Evolutionary conservation across 2,329 filamentous ascomycete species (phyloP).

Genomic region (Pseudonectria foliicola): DNA sequence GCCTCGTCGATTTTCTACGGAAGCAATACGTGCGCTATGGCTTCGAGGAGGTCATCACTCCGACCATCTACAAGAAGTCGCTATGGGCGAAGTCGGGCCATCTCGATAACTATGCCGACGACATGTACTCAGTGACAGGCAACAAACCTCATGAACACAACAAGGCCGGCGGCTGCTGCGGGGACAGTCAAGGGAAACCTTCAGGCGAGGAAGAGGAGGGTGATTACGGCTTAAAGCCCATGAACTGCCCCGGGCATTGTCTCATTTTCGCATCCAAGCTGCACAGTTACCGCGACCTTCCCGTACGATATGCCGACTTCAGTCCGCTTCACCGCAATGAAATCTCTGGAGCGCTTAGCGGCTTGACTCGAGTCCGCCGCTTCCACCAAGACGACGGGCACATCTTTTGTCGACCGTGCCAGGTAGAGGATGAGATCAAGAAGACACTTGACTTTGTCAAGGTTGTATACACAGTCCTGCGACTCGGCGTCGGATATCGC

Average conservation of each 20-base stretch:
- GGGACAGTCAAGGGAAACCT: conserved; percentile 18
- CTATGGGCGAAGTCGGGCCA: conserved; percentile 83
- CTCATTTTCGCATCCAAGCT: conserved; percentile 69
- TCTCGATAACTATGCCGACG: conserved; percentile 82
- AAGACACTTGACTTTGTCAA: conserved; percentile 68
- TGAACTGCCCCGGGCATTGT: conserved; percentile 90
- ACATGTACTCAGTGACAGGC: conserved; percentile 79
- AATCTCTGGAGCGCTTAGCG: conserved; percentile 71
- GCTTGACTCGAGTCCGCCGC: conserved; percentile 73
- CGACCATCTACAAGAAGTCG: conserved; percentile 83
- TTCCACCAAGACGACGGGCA: conserved; percentile 91
- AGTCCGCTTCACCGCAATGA: conserved; percentile 84
- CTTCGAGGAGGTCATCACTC: conserved; percentile 82
- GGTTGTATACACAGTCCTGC: conserved; percentile 62
- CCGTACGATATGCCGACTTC: conserved; percentile 81
- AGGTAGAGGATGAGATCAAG: conserved; percentile 68
- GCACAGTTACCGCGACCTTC: conserved; percentile 72
- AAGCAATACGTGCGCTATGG: conserved; percentile 79
- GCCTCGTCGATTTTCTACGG: conserved; percentile 72
- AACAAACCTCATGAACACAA: conserved; percentile 24
- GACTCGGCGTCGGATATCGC: conserved; percentile 61
- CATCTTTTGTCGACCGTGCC: conserved; percentile 75
- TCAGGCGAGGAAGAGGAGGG: conserved; percentile 52
- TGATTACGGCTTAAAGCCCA: conserved; percentile 80
- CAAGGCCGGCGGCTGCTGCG: conserved; percentile 23